Conservation (phyloP, 2,329 filamentous ascomycete species). For the Trichophyton verrucosum region DNA sequence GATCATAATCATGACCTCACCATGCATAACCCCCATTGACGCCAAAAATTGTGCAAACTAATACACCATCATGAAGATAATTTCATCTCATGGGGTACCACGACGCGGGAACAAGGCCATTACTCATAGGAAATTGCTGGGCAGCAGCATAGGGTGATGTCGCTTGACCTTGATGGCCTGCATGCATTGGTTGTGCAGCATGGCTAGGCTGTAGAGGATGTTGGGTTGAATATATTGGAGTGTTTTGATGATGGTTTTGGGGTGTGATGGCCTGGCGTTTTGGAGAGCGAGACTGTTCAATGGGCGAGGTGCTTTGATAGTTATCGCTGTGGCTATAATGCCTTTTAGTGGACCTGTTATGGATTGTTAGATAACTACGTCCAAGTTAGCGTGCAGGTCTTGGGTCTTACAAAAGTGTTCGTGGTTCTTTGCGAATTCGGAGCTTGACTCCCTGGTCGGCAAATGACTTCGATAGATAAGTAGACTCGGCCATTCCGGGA, state of each 20-base stretch:
- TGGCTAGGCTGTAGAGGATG: neutral
- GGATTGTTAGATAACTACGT: neutral
- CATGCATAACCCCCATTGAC: neutral
- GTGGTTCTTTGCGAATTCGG: conserved; percentile 69
- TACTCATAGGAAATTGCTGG: neutral
- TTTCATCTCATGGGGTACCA: neutral
- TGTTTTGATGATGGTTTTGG: neutral
- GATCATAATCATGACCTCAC: neutral
- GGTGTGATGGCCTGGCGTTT: neutral
- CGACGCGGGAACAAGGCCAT: neutral
- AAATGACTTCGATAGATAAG: conserved; percentile 66
- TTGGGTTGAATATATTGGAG: neutral
- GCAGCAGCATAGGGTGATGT: neutral
- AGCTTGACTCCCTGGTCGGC: conserved; percentile 78
- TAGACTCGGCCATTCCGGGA: conserved; percentile 69
- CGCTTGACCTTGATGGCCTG: neutral
- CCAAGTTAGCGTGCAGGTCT: neutral
- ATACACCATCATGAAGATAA: neutral
- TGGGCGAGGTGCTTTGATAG: neutral
- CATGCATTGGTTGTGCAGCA: neutral
- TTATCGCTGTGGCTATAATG: neutral
- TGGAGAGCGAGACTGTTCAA: neutral
- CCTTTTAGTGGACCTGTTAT: neutral
- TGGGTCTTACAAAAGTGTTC: conserved; percentile 34
- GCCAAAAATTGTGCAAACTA: neutral